These are phyloP conservation scores for Neurospora sp. DNA, from an alignment of 495 filamentous ascomycete species.

Conservation along the genomic window DNA sequence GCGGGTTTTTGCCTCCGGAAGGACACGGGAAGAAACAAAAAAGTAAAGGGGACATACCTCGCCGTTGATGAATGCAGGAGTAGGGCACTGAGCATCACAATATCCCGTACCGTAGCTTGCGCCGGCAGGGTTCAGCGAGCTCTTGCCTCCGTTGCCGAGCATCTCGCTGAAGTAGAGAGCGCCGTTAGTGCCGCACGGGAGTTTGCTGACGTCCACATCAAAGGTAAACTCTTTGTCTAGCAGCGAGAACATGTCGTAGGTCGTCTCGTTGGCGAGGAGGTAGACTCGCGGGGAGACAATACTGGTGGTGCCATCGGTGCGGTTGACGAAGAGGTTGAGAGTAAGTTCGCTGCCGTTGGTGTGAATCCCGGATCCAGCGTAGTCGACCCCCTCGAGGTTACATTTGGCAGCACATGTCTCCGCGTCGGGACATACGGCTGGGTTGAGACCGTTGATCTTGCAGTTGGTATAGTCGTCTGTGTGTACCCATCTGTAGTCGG, in stretches of 20 bases:
- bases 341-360: conserved; percentile 34
- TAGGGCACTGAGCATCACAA: conserved; percentile 59
- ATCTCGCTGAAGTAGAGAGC: conserved; percentile 63
- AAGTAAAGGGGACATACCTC: conserved; percentile 23
- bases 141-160: conserved; percentile 42
- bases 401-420: conserved; percentile 47
- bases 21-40: background rate
- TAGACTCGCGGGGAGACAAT: conserved; percentile 44
- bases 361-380: conserved; percentile 47
- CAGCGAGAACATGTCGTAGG: conserved; percentile 52
- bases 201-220: conserved; percentile 50
- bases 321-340: conserved; percentile 12
- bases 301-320: conserved; percentile 2
- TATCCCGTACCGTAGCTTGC: conserved; percentile 60
- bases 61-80: conserved; percentile 49
- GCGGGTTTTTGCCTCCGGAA: too few species aligned
- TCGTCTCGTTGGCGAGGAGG: conserved; percentile 41
- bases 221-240: conserved; percentile 53
- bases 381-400: conserved; percentile 52
- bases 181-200: conserved; percentile 58
- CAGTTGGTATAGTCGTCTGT: conserved; percentile 44
- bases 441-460: conserved; percentile 46
- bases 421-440: conserved; percentile 43
- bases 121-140: conserved; percentile 48
- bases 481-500: conserved; percentile 58